Base-by-base conservation (phyloP, 2,329 filamentous ascomycete genomes). In the Pseudogymnoascus pannorum region DNA sequence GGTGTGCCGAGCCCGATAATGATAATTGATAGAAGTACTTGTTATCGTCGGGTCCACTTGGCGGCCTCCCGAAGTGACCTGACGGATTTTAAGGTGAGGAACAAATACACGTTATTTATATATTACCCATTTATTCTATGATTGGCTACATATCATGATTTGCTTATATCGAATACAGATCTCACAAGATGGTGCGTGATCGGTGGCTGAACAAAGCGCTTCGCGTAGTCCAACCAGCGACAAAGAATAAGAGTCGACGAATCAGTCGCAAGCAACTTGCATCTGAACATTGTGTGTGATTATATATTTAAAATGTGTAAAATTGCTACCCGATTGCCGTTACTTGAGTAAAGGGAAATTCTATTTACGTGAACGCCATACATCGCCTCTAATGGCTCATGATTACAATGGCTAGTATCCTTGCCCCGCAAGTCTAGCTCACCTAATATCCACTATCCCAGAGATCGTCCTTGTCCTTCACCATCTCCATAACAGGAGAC, bases 401-500 rank as follows among this genome's bases (percentile, higher is more conserved):
- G 48, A 54, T 54, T 54, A 54, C 48, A 54, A 54, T 12, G 5
- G 48, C 24, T 54, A 31, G 48, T 54, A 54, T 54, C 5, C 26
- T 54, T 54, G 26, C 26, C 48, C 48, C 26, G 48, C 48, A 54
- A 31, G 26, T 54, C 26, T 12, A 54, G 48, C 26, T 26, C 48
- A 54, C 26, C 51, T 63, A 72, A 64, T 72, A 72, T 7, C 65
- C 70, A 63, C 66, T 70, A 66, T 72, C 71, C 87, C 87, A 90
- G 35, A 88, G 71, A 11, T 90, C 87, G 1, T 86, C 83, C 14
- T 78, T 76, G 66, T 78, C 82, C 74, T 76, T 75, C 6, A 89
- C 86, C 81, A 87, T 80, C 68, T 84, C 78, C 70, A 82, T 66
- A 0, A 84, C 83, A 3, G 85, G 85, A 58, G 83, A 86, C 76